Base-by-base conservation (phyloP, 1,284 basidiomycete species). In the Moesziomyces aphidis region DNA sequence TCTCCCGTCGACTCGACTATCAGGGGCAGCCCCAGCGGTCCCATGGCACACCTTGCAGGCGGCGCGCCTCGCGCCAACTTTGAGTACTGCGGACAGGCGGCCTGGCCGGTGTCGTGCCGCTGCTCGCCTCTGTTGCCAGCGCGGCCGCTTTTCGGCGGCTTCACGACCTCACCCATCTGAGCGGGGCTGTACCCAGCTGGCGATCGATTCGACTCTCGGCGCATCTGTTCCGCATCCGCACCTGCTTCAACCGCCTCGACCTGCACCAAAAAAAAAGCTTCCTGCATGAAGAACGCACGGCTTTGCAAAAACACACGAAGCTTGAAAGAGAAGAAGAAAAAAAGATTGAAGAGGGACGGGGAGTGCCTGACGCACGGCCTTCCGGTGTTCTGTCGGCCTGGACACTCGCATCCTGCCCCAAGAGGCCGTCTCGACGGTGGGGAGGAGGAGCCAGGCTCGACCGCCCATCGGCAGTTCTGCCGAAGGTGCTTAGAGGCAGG, bases 1-100 rank as follows among this genome's bases (percentile, higher is more conserved):
- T 72, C 67, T 48, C 63, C 72, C 24, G 53, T 68, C 47, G 61
- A 68, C 50, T 62, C 65, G n/a, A 61, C 64, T 3, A 65, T 58
- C 4, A 57, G 51, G 36, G 58, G 61, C 52, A 73, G 71, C n/a
- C 61, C 71, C 1, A 50, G 47, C 24, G 55, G 19, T 44, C 36
- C 55, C 17, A 39, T 46, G 45, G 22, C 22, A 39, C 31, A 23
- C 21, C 21, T 36, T 13, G 28, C 53, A 13, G 61, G 51, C 28
- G 21, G 9, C 17, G 36, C 15, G 4, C 39, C 26, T 21, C 39
- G 46, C 47, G 42, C 42, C 23, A 36, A 21, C 5, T 60, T 52
- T 39, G 53, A 50, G 5, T 70, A 57, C 61, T 63, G 57, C 58
- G 50, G 54, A 26, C 53, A 36, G 15, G 9, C 49, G 21, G 36